Conservation (phyloP, 306 rosid species). For the Gastrolobium bilobum region DNA sequence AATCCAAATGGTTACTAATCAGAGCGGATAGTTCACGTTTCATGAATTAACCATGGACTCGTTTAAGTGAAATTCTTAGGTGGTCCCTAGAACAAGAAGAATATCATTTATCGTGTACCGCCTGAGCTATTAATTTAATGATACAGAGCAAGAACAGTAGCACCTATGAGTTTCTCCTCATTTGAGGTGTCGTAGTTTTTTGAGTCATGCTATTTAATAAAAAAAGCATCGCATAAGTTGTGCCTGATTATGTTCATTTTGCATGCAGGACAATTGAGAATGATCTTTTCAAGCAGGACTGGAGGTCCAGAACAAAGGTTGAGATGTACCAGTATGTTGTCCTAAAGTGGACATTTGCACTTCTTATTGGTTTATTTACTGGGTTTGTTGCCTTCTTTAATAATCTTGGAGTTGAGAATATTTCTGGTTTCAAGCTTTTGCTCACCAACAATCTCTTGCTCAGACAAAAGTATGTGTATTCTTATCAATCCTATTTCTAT, state of each 20-base stretch:
- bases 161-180: too few species aligned
- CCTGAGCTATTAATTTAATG: too few species aligned
- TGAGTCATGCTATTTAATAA: too few species aligned
- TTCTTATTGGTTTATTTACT: conserved; percentile 74
- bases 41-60: too few species aligned
- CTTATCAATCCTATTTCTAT: background rate
- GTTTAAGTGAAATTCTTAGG: too few species aligned
- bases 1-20: too few species aligned
- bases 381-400: conserved; percentile 83
- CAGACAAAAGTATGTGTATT: conserved; percentile 55
- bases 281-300: conserved; percentile 78
- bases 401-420: conserved; percentile 82
- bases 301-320: conserved; percentile 72
- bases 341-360: conserved; percentile 80
- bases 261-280: conserved; percentile 75
- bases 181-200: too few species aligned
- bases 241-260: background rate
- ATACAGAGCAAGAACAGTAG: too few species aligned
- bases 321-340: conserved; percentile 67
- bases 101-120: too few species aligned
- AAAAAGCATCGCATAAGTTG: too few species aligned
- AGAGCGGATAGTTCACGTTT: too few species aligned
- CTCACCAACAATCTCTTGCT: conserved; percentile 72
- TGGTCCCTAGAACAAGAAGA: too few species aligned
- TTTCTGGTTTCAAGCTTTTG: conserved; percentile 78